Conservation (phyloP, 179 eudicot genomes). For the Pouteria campechiana region DNA sequence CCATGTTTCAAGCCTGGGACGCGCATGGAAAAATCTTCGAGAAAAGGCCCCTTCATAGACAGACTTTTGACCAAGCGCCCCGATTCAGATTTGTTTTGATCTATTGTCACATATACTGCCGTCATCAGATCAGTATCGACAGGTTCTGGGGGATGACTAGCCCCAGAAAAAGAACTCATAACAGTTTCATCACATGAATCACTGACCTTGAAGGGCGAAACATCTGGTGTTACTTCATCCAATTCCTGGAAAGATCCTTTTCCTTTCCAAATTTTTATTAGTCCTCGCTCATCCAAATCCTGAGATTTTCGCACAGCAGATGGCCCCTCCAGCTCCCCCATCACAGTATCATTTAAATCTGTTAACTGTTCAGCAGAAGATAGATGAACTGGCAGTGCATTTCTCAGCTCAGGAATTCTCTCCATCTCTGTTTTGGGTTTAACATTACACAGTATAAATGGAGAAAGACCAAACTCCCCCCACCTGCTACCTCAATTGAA, state of each 20-base stretch:
- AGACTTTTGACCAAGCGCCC: constrained; percentile 45
- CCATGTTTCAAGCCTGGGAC: constrained; percentile 40
- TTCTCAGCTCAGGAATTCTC: constrained; percentile 40
- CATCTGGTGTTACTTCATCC: constrained; percentile 54
- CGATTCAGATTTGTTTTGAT: constrained; percentile 41
- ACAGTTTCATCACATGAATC: constrained; percentile 48
- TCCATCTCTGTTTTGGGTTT: constrained; percentile 33
- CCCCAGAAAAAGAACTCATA: constrained; percentile 56
- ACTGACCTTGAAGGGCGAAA: constrained; percentile 29
- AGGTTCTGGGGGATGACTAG: constrained; percentile 83
- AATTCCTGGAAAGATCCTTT: constrained; percentile 32
- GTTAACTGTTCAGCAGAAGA: constrained; percentile 25
- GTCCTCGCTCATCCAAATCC: constrained; percentile 30
- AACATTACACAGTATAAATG: too few relatives aligned
- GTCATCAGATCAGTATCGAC: constrained; percentile 59
- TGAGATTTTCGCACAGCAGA: constrained; percentile 16
- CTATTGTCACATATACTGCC: constrained; percentile 57
- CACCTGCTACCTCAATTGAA: too few relatives aligned
- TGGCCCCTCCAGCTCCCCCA: constrained; percentile 23
- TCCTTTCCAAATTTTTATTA: constrained; percentile 41
- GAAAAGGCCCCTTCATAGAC: constrained; percentile 67
- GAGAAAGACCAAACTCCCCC: too few relatives aligned
- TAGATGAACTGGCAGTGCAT: constrained; percentile 21
- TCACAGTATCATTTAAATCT: constrained; percentile 12
- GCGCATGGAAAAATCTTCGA: constrained; percentile 53